These are phyloP conservation scores for Vitis rotundifolia DNA, from an alignment of 164 flowering plant species.

Conservation along the genomic window DNA sequence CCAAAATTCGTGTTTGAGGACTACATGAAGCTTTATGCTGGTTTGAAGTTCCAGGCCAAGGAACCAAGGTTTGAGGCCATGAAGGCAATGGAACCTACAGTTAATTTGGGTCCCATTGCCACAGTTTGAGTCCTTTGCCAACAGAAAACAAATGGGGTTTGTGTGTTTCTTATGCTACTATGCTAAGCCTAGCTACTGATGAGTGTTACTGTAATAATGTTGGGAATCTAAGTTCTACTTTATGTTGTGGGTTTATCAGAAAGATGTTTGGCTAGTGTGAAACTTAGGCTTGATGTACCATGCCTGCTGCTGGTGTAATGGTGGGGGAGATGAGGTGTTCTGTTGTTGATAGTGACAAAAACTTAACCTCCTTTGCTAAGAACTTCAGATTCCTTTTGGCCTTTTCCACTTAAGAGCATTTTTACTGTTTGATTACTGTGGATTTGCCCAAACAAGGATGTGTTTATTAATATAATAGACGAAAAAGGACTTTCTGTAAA, in stretches of 20 bases:
- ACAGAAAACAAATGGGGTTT: background rate
- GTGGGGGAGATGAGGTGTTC: too few relatives aligned
- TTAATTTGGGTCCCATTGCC: slow-evolving; percentile 50
- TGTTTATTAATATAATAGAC: background rate
- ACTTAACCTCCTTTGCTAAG: too few relatives aligned
- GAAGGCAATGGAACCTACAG: slow-evolving; percentile 50
- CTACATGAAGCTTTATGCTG: slow-evolving; percentile 89
- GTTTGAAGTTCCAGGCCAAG: slow-evolving; percentile 85
- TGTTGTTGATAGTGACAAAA: too few relatives aligned
- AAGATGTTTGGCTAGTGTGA: slow-evolving; percentile 4
- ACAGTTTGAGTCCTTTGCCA: slow-evolving; percentile 36
- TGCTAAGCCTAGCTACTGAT: background rate
- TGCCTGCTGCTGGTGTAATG: too few relatives aligned
- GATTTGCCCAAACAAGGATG: background rate
- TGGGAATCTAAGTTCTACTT: too few relatives aligned
- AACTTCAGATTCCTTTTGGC: too few relatives aligned
- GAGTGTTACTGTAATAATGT: background rate
- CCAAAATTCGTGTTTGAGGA: slow-evolving; percentile 92
- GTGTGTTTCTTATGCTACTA: too few relatives aligned
- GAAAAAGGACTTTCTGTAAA: background rate
- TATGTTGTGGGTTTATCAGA: background rate
- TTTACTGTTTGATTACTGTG: too few relatives aligned
- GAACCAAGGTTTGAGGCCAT: slow-evolving; percentile 93
- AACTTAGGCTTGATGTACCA: background rate
- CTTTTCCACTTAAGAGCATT: too few relatives aligned